Percentiles rank a stretch among this genome's conserved stretches.
Evolutionary conservation across 306 rosid species (phyloP).

Genomic region (Prunus campanulata): DNA sequence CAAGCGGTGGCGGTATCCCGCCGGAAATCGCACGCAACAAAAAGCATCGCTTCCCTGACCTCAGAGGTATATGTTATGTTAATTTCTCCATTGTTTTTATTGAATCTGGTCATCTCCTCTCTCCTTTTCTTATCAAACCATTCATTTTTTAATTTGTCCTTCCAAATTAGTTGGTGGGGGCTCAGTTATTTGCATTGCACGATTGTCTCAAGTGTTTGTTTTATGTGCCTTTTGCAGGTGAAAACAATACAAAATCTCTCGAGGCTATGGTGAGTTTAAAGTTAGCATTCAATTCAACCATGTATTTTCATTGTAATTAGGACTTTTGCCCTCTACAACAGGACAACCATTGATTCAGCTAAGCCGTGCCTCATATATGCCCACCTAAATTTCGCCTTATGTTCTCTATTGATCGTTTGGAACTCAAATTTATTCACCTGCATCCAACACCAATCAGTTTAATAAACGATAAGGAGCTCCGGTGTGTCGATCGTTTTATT

Average conservation of each 20-base stretch:
- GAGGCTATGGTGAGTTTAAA: conserved; percentile 75
- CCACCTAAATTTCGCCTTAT: no score
- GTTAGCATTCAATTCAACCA: neutral
- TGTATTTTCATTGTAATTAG: neutral
- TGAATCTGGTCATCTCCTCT: no score
- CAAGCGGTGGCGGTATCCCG: conserved; percentile 31
- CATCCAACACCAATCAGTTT: no score
- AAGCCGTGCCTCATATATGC: no score
- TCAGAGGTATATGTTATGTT: conserved; percentile 40
- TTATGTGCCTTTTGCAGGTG: conserved; percentile 50
- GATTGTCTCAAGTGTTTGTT: neutral
- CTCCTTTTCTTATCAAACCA: no score
- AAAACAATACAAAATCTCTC: conserved; percentile 60
- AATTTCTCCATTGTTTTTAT: neutral
- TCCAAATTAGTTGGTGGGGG: no score
- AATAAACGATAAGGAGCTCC: no score
- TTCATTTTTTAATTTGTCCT: no score
- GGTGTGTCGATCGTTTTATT: no score
- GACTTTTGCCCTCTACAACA: neutral
- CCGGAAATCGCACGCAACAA: conserved; percentile 42
- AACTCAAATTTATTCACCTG: no score
- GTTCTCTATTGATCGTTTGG: no score
- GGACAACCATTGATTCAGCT: no score
- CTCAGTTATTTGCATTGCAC: neutral
- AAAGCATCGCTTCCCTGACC: conserved; percentile 49